Evolutionary conservation across 2,329 filamentous ascomycete genomes (phyloP), one percentile per base, ranked within the genome.

Genomic region (Diplodia scrobiculata): DNA sequence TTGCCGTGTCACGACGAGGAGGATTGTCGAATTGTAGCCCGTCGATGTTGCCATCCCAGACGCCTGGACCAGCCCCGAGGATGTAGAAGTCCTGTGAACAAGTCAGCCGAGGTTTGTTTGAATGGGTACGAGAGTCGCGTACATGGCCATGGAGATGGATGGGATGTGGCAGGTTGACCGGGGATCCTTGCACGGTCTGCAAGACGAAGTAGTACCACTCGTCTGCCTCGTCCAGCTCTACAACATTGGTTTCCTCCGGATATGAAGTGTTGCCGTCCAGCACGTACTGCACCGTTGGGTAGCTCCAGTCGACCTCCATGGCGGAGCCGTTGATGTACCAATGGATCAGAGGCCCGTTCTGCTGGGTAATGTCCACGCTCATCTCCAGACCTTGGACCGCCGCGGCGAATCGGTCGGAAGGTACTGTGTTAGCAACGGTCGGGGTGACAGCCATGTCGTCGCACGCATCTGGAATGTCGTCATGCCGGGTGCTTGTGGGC

Each of bases 181-280:
- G 27, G 59, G 76, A 67, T 2, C 72, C 63, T 38, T 55, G 63
- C 1, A 48, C 76, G 2, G 73, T 72, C 66, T 83, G 80, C 55
- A 84, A 79, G 66, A 80, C 77, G 78, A 80, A 83, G 67, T 81
- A 79, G 41, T 79, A 81, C 81, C 80, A 82, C 69, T 66, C 58
- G 14, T 69, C 70, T 19, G 67, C 68, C 17, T 68, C 70, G 0
- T 45, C 76, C 68, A 51, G 75, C 76, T 11, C 68, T 65, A 63
- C 73, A 71, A 9, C 67, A 59, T 59, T 67, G 17, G 41, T 72
- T 6, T 51, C 19, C 27, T 32, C 19, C 1, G 63, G 63, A 17
- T n/a, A 75, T 38, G 69, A 54, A 4, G 65, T 67, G n/a, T 68
- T 69, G 17, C 71, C 72, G 48, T 77, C 71, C 7, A 74, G 54